These are phyloP conservation scores for Thermothielavioides terrestris DNA, from an alignment of 495 filamentous ascomycete genomes.

Conservation along the genomic window DNA sequence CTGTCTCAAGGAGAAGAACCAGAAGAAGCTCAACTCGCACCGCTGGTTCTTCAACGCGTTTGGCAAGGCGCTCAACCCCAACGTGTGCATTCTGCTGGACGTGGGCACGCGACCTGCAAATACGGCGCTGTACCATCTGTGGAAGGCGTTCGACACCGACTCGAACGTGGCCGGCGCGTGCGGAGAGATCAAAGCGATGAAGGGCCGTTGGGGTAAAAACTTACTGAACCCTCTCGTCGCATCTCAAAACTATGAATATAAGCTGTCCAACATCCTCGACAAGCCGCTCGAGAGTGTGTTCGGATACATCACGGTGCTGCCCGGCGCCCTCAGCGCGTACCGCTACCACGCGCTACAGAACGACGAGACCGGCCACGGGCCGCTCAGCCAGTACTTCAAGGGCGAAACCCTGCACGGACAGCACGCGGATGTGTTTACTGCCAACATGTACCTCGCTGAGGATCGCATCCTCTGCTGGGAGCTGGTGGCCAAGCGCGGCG, in stretches of 20 bases:
- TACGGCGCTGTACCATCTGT: constrained; percentile 90
- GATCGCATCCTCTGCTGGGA: constrained; percentile 99
- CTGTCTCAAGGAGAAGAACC: constrained; percentile 96
- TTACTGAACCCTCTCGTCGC: constrained; percentile 92
- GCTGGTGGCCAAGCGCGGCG: constrained; percentile 87
- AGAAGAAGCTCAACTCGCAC: constrained; percentile 97
- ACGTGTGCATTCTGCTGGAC: constrained; percentile 93
- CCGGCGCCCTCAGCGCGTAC: constrained; percentile 90
- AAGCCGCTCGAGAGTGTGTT: constrained; percentile 97
- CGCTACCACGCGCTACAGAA: constrained; percentile 96
- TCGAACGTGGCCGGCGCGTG: constrained; percentile 94
- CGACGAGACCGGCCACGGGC: constrained; percentile 89
- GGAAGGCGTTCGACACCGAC: constrained; percentile 98
- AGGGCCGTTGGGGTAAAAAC: constrained; percentile 71
- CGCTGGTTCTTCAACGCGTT: constrained; percentile 99
- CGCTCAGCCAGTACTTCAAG: constrained; percentile 98
- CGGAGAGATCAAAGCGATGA: constrained; percentile 94
- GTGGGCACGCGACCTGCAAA: constrained; percentile 85
- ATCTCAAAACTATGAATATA: constrained; percentile 98
- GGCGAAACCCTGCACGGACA: constrained; percentile 95
- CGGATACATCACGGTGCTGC: constrained; percentile 94
- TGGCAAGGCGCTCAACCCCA: constrained; percentile 82
- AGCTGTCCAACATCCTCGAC: constrained; percentile 98
- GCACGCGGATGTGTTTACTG: constrained; percentile 96
- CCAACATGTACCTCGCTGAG: constrained; percentile 98